Percentiles rank a stretch among this genome's conserved stretches.
Conservation (phyloP, 371 early-diverging fungal genomes). For the Mucor sp. region DNA sequence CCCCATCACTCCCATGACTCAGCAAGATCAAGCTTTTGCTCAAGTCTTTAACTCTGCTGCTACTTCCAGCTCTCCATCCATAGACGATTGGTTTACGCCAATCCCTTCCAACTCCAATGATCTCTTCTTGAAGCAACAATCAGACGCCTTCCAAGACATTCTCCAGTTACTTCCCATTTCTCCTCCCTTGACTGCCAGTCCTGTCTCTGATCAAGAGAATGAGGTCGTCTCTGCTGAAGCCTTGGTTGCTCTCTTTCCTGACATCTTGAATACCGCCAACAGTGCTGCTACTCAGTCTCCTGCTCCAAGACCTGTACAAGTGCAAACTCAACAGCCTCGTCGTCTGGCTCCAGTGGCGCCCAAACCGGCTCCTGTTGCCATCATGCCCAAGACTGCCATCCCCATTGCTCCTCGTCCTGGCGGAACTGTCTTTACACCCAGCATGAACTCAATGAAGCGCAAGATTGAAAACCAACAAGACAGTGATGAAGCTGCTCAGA, state of each 20-base stretch:
- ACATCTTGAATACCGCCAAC: slow-evolving; percentile 14
- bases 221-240: slow-evolving; percentile 7
- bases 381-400: slow-evolving; percentile 20
- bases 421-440: slow-evolving; percentile 5
- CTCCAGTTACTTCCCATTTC: slow-evolving; percentile 24
- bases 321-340: slow-evolving; percentile 9
- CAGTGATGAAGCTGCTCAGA: slow-evolving; percentile 68
- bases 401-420: slow-evolving; percentile 17
- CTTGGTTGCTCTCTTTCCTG: slow-evolving; percentile 28
- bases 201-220: slow-evolving; percentile 14
- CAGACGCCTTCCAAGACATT: slow-evolving; percentile 18
- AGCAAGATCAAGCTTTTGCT: slow-evolving; percentile 3
- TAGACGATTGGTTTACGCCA: slow-evolving; percentile 19
- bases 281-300: neutral
- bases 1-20: slow-evolving; percentile 6
- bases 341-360: slow-evolving; percentile 11
- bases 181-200: slow-evolving; percentile 29
- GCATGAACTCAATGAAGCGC: slow-evolving; percentile 5
- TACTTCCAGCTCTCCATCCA: slow-evolving; percentile 3
- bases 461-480: slow-evolving; percentile 15
- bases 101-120: slow-evolving; percentile 1
- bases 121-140: slow-evolving; percentile 4
- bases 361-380: slow-evolving; percentile 16
- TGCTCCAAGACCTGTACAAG: neutral
- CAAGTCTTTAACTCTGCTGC: slow-evolving; percentile 7